Percentiles rank a stretch among this genome's conserved stretches.
Evolutionary conservation across 306 rosid species (phyloP).

Genomic region (Begonia fuchsioides): DNA sequence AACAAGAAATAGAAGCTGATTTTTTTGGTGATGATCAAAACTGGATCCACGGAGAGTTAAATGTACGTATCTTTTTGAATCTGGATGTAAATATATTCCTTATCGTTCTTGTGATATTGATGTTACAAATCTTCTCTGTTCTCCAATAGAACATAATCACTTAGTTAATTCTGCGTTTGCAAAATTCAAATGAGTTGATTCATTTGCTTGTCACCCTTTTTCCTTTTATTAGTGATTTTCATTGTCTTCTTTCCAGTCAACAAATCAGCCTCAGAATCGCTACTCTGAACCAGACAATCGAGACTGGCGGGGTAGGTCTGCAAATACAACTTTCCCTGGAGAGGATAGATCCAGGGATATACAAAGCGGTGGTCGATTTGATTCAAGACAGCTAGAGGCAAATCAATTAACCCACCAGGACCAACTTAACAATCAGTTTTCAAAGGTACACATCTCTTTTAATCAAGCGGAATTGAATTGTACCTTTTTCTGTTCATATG

Average conservation of each 20-base stretch:
- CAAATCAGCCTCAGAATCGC: slow-evolving; percentile 40
- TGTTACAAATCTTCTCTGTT: too few relatives aligned
- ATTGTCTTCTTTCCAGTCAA: slow-evolving; percentile 28
- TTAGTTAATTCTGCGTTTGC: too few relatives aligned
- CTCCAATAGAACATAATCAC: too few relatives aligned
- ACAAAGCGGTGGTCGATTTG: slow-evolving; percentile 38
- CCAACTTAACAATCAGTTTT: slow-evolving; percentile 41
- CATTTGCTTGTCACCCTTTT: not conserved
- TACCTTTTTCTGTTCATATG: too few relatives aligned
- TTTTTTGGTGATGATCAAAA: slow-evolving; percentile 74
- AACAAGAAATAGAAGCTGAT: slow-evolving; percentile 64
- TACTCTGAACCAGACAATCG: slow-evolving; percentile 81
- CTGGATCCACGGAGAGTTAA: slow-evolving; percentile 64
- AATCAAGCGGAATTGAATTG: slow-evolving; percentile 45
- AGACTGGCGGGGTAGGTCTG: slow-evolving; percentile 91
- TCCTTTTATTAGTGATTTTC: not conserved
- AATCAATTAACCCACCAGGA: slow-evolving; percentile 49
- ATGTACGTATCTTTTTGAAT: slow-evolving; percentile 32
- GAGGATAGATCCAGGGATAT: slow-evolving; percentile 73
- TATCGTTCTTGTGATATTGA: too few relatives aligned
- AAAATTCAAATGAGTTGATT: too few relatives aligned
- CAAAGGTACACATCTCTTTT: slow-evolving; percentile 22
- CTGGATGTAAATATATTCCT: not conserved
- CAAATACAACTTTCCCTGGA: slow-evolving; percentile 36
- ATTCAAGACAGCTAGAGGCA: slow-evolving; percentile 40